These are phyloP conservation scores for Trametes gibbosa DNA, from an alignment of 768 basidiomycete species.

Conservation along the genomic window DNA sequence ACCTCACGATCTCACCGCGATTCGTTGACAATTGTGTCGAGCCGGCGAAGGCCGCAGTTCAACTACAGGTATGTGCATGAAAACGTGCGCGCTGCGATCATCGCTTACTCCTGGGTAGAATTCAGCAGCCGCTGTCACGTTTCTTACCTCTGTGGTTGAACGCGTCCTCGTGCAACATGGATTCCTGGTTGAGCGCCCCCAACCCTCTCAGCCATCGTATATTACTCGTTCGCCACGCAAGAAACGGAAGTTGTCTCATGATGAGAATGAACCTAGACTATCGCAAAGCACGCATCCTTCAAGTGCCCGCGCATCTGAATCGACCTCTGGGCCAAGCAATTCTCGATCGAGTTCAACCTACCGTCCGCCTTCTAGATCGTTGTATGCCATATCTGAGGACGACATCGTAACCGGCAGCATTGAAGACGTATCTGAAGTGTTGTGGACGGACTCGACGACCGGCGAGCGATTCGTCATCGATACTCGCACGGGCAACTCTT, in stretches of 20 bases:
- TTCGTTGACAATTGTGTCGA: conserved; percentile 78
- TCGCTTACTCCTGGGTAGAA: conserved; percentile 41
- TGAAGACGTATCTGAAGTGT: conserved; percentile 30
- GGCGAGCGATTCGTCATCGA: conserved; percentile 61
- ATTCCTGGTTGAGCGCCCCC: conserved; percentile 37
- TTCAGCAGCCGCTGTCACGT: conserved; percentile 47
- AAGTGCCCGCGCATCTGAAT: neutral
- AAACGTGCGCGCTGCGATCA: neutral
- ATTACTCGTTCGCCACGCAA: conserved; percentile 45
- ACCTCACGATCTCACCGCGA: conserved; percentile 61
- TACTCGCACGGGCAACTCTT: conserved; percentile 67
- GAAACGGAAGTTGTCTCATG: conserved; percentile 39
- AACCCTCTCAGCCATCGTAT: conserved; percentile 14
- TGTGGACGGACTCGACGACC: conserved; percentile 66
- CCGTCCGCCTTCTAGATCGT: neutral
- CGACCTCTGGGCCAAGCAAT: too few relatives aligned
- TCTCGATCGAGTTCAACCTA: neutral
- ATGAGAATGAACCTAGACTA: neutral
- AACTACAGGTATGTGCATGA: conserved; percentile 55
- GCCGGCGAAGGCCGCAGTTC: conserved; percentile 68
- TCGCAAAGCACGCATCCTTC: neutral
- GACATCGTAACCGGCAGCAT: neutral
- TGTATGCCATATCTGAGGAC: neutral
- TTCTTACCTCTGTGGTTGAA: conserved; percentile 59
- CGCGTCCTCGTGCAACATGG: conserved; percentile 63